phyloP scores from a whole-genome alignment of 2,329 filamentous ascomycete species.

The Pyrenochaeta sp. region DNA sequence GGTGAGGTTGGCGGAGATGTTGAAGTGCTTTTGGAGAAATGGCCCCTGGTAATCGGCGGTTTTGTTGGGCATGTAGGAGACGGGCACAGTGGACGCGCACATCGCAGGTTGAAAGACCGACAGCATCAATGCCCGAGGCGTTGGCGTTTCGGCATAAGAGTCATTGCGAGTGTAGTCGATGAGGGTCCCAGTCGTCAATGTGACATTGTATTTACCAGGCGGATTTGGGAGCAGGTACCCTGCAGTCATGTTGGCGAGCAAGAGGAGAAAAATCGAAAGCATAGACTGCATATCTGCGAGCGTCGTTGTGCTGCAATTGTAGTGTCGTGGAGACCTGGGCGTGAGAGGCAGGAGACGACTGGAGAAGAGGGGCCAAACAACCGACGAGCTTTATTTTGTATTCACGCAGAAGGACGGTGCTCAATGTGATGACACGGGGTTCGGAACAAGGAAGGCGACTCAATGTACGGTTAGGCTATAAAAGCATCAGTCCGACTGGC shows the following conservation, averaged over 20 bases:
- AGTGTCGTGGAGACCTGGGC: not conserved
- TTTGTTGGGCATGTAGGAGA: slow-evolving; percentile 29
- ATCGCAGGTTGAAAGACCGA: slow-evolving; percentile 30
- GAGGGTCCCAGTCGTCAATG: slow-evolving; percentile 25
- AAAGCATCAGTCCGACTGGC: not conserved
- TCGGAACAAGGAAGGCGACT: not conserved
- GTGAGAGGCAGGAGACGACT: not conserved
- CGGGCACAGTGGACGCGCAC: slow-evolving; percentile 21
- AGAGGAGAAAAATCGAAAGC: slow-evolving; percentile 14
- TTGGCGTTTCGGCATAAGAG: not conserved
- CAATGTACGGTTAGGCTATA: not conserved
- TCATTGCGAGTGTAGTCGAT: slow-evolving; percentile 26
- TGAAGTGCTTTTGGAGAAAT: slow-evolving; percentile 20
- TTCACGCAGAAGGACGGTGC: not conserved
- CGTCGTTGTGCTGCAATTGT: not conserved
- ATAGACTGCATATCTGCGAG: slow-evolving; percentile 22
- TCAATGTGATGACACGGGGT: not conserved
- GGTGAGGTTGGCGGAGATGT: slow-evolving; percentile 24
- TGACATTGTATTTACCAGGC: slow-evolving; percentile 29
- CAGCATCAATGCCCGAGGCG: slow-evolving; percentile 23
- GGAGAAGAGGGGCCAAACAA: not conserved
- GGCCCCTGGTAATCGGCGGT: slow-evolving; percentile 28
- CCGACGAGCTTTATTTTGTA: not conserved
- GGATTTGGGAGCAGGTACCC: slow-evolving; percentile 24
- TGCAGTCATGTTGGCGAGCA: slow-evolving; percentile 15